Evolutionary conservation across 257 asterid genomes (phyloP).

Genomic region (Nicotiana obtusifolia): DNA sequence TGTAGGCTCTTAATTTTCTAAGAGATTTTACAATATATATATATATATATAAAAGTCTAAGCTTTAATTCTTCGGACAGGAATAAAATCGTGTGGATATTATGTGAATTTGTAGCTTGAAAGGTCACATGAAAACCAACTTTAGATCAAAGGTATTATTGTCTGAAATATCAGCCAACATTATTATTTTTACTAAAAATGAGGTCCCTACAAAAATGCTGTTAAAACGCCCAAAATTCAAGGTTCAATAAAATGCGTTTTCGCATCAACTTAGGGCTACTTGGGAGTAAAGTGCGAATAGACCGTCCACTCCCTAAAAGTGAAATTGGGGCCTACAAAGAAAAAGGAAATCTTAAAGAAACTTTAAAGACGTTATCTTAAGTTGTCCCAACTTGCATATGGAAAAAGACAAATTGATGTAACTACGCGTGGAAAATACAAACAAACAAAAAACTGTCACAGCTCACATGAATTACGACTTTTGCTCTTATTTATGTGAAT

Average conservation of each 20-base stretch:
- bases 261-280: not conserved
- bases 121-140: no score
- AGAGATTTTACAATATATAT: no score
- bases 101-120: not conserved
- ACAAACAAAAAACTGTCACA: not conserved
- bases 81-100: not conserved
- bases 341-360: not conserved
- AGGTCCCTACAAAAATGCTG: not conserved
- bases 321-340: not conserved
- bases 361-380: not conserved
- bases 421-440: not conserved
- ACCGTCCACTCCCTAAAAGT: not conserved
- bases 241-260: not conserved
- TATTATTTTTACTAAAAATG: no score
- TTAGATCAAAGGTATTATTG: no score
- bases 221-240: no score
- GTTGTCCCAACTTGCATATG: not conserved
- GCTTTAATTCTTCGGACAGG: not conserved
- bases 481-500: no score
- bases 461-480: not conserved
- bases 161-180: no score
- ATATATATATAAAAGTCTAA: not conserved
- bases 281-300: not conserved
- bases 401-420: not conserved
- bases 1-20: no score